A percentile compares a stretch with the other conserved stretches of the same genome.
Conservation (phyloP, 192 early-diverging fungal species). For the Backusella sp. region DNA sequence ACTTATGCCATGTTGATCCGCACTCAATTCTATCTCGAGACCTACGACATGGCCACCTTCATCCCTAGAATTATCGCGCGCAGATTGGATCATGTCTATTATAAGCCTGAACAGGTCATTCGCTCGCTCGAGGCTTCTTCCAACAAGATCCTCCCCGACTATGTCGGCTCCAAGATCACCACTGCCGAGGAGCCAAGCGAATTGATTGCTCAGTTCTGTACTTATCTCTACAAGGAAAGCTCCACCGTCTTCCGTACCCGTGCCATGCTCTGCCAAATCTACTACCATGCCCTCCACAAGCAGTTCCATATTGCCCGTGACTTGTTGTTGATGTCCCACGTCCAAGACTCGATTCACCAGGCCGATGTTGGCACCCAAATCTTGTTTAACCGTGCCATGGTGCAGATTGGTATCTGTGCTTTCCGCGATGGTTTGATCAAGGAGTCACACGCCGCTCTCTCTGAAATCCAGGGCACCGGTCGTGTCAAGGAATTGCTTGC, state of each 20-base stretch:
- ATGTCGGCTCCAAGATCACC: slow-evolving; percentile 49
- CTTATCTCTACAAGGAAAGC: slow-evolving; percentile 85
- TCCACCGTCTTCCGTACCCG: slow-evolving; percentile 85
- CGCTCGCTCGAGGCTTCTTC: slow-evolving; percentile 62
- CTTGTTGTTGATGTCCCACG: slow-evolving; percentile 96
- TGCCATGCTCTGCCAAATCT: slow-evolving; percentile 96
- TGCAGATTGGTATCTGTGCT: slow-evolving; percentile 94
- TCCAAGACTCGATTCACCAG: slow-evolving; percentile 90
- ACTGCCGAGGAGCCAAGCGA: slow-evolving; percentile 47
- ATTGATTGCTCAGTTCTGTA: slow-evolving; percentile 81
- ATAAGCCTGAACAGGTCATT: slow-evolving; percentile 93
- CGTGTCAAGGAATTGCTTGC: slow-evolving; percentile 93
- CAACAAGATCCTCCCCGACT: slow-evolving; percentile 44
- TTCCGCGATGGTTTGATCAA: slow-evolving; percentile 93
- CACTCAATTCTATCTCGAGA: slow-evolving; percentile 84
- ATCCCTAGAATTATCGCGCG: slow-evolving; percentile 79
- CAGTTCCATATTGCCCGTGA: slow-evolving; percentile 92
- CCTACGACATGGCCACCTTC: slow-evolving; percentile 53
- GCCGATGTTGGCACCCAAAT: slow-evolving; percentile 93
- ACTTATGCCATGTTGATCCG: slow-evolving; percentile 89
- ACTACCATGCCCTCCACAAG: slow-evolving; percentile 96
- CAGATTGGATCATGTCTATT: slow-evolving; percentile 95
- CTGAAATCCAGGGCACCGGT: slow-evolving; percentile 85
- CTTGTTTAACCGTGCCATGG: slow-evolving; percentile 94
- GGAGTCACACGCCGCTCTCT: slow-evolving; percentile 82